Base-by-base conservation (phyloP, 164 flowering plant species). In the Euptelea pleiosperma region DNA sequence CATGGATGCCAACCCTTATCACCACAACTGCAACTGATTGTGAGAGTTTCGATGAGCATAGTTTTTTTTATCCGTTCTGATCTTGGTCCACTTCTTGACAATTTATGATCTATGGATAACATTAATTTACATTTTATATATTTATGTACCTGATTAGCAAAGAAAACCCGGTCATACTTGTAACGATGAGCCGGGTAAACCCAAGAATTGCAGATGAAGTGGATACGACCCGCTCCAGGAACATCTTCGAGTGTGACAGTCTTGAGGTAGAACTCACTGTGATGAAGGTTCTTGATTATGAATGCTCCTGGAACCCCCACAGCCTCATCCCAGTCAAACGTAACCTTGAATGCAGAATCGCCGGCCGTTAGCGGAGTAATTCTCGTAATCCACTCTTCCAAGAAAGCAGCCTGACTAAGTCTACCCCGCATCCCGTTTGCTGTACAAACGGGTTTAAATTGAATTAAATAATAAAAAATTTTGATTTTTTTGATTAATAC, bases 161-260 rank as follows among this genome's bases (percentile, higher is more conserved):
- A 69, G 70, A 73, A 73, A 28, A 72, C 46, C 10, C 75, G 58
- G 15, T 72, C 65, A 37, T 79, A 67, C 1, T 62, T 73, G 80
- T 85, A 90, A 0, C 74, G 68, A 14, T 63, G 69, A 3, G 71
- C 52, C 0, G 91, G 94, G 58, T 83, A 90, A 48, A 90, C 87
- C 97, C 97, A 90, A 33, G 97, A 89, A 55, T 87, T 77, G 77
- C 97, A 89, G 21, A 82, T 68, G 53, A 89, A 90, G 60, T 83
- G 85, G 47, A 87, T 14, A 2, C 51, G 69, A 26, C 83, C 94
- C 9, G 67, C 73, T 0, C 79, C 79, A 0, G 89, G 92, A 48
- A 90, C 76, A 33, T 79, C 77, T 33, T 87, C 74, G 9, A 90
- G 67, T 15, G 84, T 84, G 48, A 87, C 55, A 6, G 80, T 72